Base-by-base conservation (phyloP, 1,284 basidiomycete genomes). In the Sanghuangporus baumii region DNA sequence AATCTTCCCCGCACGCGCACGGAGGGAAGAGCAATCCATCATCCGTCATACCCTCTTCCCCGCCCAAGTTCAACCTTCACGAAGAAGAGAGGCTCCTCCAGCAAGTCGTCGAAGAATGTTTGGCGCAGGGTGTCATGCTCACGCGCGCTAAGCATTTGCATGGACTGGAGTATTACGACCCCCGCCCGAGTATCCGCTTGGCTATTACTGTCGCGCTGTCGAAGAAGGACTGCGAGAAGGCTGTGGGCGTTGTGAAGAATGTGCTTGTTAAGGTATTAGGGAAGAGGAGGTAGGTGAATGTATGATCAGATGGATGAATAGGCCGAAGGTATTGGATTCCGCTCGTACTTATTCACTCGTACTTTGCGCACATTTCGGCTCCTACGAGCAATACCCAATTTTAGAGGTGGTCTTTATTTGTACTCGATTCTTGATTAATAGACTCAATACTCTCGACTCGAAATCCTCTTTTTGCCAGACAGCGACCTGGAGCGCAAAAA, bases 221-320 rank as follows among this genome's bases (percentile, higher is more conserved):
- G 34, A 89, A 82, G 79, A 96, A 96, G 77, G 97, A 99, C 70
- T 86, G 89, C 61, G 94, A 97, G 78, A 95, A 94, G 79, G 92
- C 94, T 1, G 87, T 88, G 18, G 78, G 78, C 36, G 82, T 89
- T 31, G 74, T 98, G 64, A 94, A 91, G 77, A 79, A 81, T 34
- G 88, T 88, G 41, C 78, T 94, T 46, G 78, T 84, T 57, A 94
- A 94, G 78, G 85, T 94, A 11, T 71, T 87, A 18, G 73, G 76
- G 12, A 84, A 71, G 73, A 77, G 80, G 60, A 72, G 75, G 66
- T 80, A 71, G 69, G 59, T 31, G 18, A 38, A n/a, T 23, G n/a
- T 12, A n/a, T 20, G 43, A 18, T 7, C 20, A 18, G 9, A 46
- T 41, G 43, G 16, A 46, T 16, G 1, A 20, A 31, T 31, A 31